These are phyloP conservation scores for Clarireedia paspali DNA, from an alignment of 2,329 filamentous ascomycete species.

Conservation along the genomic window DNA sequence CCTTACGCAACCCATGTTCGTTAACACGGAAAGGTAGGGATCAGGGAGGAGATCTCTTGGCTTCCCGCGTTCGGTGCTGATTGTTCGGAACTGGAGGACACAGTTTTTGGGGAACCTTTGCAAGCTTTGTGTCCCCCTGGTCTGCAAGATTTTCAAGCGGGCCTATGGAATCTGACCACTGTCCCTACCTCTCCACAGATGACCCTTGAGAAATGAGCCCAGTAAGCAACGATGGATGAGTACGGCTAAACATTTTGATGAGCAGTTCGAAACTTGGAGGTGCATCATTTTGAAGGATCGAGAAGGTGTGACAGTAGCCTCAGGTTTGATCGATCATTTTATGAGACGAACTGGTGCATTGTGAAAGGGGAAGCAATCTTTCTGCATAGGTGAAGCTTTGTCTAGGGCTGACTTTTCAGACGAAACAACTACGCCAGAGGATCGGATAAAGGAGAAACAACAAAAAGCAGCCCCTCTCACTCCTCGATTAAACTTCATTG, in stretches of 20 bases:
- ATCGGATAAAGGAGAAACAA: constrained; percentile 3
- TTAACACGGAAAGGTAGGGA: neutral
- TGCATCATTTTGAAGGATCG: neutral
- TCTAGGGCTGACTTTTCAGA: neutral
- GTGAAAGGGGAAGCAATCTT: neutral
- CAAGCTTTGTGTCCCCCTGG: too few relatives aligned
- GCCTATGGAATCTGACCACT: too few relatives aligned
- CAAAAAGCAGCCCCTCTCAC: neutral
- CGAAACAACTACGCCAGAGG: neutral
- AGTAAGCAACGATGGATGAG: neutral
- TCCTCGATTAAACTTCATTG: neutral
- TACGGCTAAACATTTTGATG: neutral
- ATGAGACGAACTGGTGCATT: neutral
- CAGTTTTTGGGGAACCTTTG: too few relatives aligned
- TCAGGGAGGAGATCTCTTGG: too few relatives aligned
- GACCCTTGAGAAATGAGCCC: neutral
- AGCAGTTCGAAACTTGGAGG: neutral
- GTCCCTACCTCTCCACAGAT: too few relatives aligned
- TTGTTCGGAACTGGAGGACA: too few relatives aligned
- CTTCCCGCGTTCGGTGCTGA: too few relatives aligned
- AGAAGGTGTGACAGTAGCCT: neutral
- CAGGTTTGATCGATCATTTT: neutral
- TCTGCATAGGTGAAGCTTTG: neutral
- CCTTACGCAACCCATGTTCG: neutral
- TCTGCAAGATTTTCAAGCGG: too few relatives aligned